A percentile compares a stretch with the other conserved stretches of the same genome.
phyloP scores from a whole-genome alignment of 352 stramenopile genomes.

The Globisporangium mamillatum region DNA sequence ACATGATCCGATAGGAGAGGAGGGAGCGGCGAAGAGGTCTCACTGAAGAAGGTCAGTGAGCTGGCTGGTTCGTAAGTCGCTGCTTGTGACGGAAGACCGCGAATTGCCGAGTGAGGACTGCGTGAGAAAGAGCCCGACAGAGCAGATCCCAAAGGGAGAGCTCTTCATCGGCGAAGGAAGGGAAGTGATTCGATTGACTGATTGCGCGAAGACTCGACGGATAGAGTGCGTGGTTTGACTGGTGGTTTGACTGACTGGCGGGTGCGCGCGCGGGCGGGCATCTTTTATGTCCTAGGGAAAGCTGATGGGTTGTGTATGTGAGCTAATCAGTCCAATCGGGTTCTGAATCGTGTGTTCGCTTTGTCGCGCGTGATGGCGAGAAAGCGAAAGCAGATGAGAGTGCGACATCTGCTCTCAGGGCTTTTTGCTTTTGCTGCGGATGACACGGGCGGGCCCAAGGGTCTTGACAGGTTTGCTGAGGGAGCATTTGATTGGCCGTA shows the following conservation, averaged over 20 bases:
- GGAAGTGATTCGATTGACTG: background rate
- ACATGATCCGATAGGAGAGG: conserved; percentile 19
- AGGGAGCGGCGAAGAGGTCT: background rate
- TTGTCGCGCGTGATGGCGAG: conserved; percentile 1
- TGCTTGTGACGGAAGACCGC: background rate
- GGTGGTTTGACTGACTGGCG: background rate
- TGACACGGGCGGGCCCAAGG: background rate
- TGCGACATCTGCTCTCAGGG: background rate
- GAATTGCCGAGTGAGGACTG: background rate
- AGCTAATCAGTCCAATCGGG: background rate
- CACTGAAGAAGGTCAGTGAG: background rate
- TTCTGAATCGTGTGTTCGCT: background rate
- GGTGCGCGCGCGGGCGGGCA: background rate
- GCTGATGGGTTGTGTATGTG: background rate
- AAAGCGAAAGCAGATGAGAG: background rate
- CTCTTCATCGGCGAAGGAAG: background rate
- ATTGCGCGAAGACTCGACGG: background rate
- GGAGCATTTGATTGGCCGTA: background rate
- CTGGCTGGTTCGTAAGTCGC: background rate
- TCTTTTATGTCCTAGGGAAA: background rate
- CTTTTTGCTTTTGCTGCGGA: background rate
- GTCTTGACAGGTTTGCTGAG: background rate
- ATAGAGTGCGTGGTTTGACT: background rate
- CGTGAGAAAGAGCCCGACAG: background rate
- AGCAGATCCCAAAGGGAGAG: background rate